Percentiles rank a stretch among this genome's conserved stretches.
These are phyloP conservation scores for Fagus sylvatica DNA, from an alignment of 306 rosid genomes.

Conservation along the genomic window DNA sequence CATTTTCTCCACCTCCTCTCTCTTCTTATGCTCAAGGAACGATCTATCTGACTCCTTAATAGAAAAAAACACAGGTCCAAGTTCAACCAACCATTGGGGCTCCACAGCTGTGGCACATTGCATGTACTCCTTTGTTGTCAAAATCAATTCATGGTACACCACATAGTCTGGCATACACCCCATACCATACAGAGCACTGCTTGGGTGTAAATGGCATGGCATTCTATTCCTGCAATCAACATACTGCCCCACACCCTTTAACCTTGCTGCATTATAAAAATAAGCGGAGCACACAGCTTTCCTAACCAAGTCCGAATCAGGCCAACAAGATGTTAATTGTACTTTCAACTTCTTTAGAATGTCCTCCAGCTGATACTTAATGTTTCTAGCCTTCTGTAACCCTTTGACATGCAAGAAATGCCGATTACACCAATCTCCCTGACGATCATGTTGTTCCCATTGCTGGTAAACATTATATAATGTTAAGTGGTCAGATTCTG, in stretches of 20 bases:
- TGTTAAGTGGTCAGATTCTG: conserved; percentile 93
- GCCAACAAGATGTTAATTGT: conserved; percentile 72
- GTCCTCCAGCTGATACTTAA: conserved; percentile 84
- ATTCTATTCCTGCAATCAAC: conserved; percentile 82
- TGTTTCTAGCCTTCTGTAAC: conserved; percentile 91
- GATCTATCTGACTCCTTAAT: conserved; percentile 98
- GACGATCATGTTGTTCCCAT: conserved; percentile 90
- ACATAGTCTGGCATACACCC: conserved; percentile 93
- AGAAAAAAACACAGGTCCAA: conserved; percentile 96
- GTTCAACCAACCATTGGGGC: conserved; percentile 93
- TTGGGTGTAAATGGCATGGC: conserved; percentile 96
- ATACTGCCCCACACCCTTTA: conserved; percentile 96
- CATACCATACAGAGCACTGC: conserved; percentile 97
- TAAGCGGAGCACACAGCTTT: conserved; percentile 94
- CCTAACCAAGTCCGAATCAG: conserved; percentile 83
- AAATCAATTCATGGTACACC: conserved; percentile 82
- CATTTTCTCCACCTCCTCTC: conserved; percentile 79
- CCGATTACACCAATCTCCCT: conserved; percentile 98
- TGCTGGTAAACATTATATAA: conserved; percentile 89
- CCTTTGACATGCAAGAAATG: conserved; percentile 92
- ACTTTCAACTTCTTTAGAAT: conserved; percentile 81
- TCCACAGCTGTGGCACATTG: conserved; percentile 96
- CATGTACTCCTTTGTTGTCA: conserved; percentile 92
- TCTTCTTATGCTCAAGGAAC: conserved; percentile 82
- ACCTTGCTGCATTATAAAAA: conserved; percentile 85